Base-by-base conservation (phyloP, 2,329 filamentous ascomycete species). In the Monosporascus sp. region DNA sequence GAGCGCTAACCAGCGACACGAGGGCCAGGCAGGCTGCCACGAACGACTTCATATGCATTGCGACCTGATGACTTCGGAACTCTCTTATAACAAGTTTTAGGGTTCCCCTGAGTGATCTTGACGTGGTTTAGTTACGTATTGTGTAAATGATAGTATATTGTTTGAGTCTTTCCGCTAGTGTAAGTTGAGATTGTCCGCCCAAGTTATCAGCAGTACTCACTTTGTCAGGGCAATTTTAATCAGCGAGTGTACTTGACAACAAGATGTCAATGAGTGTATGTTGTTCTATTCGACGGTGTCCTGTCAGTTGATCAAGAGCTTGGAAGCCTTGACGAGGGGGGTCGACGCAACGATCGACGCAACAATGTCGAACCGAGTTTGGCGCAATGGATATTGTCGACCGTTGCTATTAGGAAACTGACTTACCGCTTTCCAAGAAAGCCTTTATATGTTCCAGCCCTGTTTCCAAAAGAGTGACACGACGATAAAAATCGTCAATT, bases 241-340 rank as follows among this genome's bases (percentile, higher is more conserved):
- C 61, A 75, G 74, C 72, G 73, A 75, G 69, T 72, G 73, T 74
- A 74, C 68, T 72, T 74, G 73, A 75, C 73, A 69, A 68, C 55
- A 63, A 53, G 58, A 64, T 71, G 71, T 72, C 71, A 74, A 74
- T 61, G 70, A 72, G 68, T 65, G 71, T 62, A 65, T 65, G 64
- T 64, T 70, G 48, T 54, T 40, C 31, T 35, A 35, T 41, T 41
- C 38, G 22, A 50, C 44, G 55, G 46, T 14, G 49, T 50, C 37
- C 24, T 14, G 55, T 67, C 55, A 64, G 64, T 50, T 41, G 38
- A 41, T 20, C 17, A 31, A 31, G 28, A 31, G 28, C 28, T 31
- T 31, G 28, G 9, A 31, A 2, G 4, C 28, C 0, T 31, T 31
- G 28, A 31, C 11, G 11, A 31, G 28, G 9, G 9, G 28, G 28